Evolutionary conservation across 768 basidiomycete species (phyloP).

Genomic region (Sutorius australiensis): DNA sequence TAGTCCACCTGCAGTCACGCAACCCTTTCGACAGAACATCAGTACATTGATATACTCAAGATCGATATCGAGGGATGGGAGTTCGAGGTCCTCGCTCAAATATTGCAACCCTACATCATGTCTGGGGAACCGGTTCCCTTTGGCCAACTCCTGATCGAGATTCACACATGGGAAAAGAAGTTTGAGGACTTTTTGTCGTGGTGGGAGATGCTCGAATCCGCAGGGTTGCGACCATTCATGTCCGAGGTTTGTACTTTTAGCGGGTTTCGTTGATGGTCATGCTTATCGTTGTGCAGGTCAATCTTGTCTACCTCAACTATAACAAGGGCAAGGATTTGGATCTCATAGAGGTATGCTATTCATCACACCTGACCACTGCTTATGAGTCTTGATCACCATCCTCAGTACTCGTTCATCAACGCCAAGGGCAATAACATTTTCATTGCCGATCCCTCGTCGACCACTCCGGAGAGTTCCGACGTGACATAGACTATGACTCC

Average conservation of each 20-base stretch:
- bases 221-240: conserved; percentile 46
- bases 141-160: conserved; percentile 46
- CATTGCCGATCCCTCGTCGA: conserved; percentile 27
- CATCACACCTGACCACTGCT: not conserved
- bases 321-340: conserved; percentile 44
- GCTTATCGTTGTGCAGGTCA: conserved; percentile 39
- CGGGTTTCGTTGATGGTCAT: not conserved
- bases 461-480: not conserved
- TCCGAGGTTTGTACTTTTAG: conserved; percentile 32
- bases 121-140: conserved; percentile 40
- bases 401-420: conserved; percentile 54
- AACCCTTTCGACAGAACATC: conserved; percentile 28
- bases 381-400: conserved; percentile 1
- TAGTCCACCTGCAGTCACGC: not conserved
- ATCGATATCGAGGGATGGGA: conserved; percentile 50
- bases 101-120: conserved; percentile 36
- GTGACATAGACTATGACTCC: conserved; percentile 13
- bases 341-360: conserved; percentile 43
- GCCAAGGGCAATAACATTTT: conserved; percentile 48
- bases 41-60: conserved; percentile 40
- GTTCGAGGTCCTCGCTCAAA: conserved; percentile 39
- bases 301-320: conserved; percentile 57
- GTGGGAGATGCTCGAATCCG: conserved; percentile 46
- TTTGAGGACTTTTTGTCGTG: conserved; percentile 38
- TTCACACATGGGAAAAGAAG: conserved; percentile 38